Evolutionary conservation across 2,329 filamentous ascomycete genomes (phyloP).

Genomic region (Penicillium sp.): DNA sequence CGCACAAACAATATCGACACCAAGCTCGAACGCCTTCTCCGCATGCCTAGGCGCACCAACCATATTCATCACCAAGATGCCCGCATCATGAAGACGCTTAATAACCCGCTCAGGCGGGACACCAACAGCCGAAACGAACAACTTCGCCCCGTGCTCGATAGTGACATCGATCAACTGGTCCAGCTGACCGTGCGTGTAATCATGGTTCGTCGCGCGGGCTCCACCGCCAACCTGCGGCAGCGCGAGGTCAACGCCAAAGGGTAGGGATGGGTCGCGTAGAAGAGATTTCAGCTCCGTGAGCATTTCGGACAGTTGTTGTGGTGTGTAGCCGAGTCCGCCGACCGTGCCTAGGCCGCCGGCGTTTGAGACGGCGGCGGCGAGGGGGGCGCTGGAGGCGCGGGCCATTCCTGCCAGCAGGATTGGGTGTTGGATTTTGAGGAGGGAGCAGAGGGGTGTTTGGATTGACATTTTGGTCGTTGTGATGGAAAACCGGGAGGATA

Average conservation of each 20-base stretch:
- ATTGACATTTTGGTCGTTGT: constrained; percentile 53
- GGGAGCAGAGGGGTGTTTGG: constrained; percentile 74
- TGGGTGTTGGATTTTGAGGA: constrained; percentile 84
- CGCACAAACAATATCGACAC: constrained; percentile 88
- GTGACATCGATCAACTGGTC: constrained; percentile 87
- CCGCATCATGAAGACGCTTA: constrained; percentile 74
- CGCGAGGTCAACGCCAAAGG: constrained; percentile 90
- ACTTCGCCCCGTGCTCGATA: constrained; percentile 77
- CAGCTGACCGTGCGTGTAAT: constrained; percentile 88
- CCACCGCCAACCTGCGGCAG: constrained; percentile 84
- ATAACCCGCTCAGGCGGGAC: constrained; percentile 77
- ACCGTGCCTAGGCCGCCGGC: constrained; percentile 76
- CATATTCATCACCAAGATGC: constrained; percentile 95
- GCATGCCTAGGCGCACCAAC: constrained; percentile 92
- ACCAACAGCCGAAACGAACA: constrained; percentile 89
- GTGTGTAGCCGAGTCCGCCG: constrained; percentile 69
- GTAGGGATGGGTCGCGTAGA: constrained; percentile 68
- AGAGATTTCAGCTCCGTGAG: constrained; percentile 83
- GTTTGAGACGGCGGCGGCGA: constrained; percentile 86
- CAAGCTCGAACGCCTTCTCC: constrained; percentile 80
- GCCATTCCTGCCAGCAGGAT: constrained; percentile 96
- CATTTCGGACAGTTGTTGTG: constrained; percentile 75
- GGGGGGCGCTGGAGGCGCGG: constrained; percentile 73
- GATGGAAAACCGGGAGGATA: background rate
- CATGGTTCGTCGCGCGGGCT: constrained; percentile 90